Evolutionary conservation across 2,329 filamentous ascomycete species (phyloP), one percentile per base, ranked within the genome.

Genomic region (Cladosporium sp.): DNA sequence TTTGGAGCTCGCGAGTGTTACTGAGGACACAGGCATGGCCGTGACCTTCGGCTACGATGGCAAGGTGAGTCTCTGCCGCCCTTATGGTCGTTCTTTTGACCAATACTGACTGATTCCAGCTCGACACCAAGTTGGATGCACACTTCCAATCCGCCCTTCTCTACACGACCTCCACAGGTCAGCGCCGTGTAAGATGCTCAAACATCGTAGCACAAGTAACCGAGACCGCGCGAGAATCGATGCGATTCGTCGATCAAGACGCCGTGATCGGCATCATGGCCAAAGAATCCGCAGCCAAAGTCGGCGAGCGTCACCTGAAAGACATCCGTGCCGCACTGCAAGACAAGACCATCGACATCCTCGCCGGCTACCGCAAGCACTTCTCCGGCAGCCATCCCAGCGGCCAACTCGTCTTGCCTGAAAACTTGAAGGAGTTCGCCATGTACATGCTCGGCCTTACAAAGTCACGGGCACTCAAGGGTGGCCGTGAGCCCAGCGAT

Each of bases 171-270:
- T 88, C 90, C 3, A 85, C 80, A 43, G 93, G 93, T 3, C 84
- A 99, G 70, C 84, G 93, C 43, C 81, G 93, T 48, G 93, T 99
- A 43, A 80, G 93, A 53, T 99, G 93, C 71, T 89, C 85, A 65
- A 99, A 99, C 66, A 79, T 95, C 20, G 92, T 99, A 51, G 92
- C 93, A 2, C 92, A 88, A 52, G 89, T 97, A 34, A 95, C 86
- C 57, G 89, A 96, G 58, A 85, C 83, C 50, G 84, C 89, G 11
- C 82, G 88, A 55, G 90, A 96, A 54, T 79, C 78, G 19, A 89
- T 97, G 82, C 93, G 91, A 64, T 93, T 90, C 65, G 85, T 97
- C 36, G 93, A 99, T 65, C 92, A 99, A 68, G 93, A 99, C 68
- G 91, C 93, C 6, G 89, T 99, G 19, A 81, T 92, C 52, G 82